Percentiles rank a stretch among this genome's conserved stretches.
phyloP scores from a whole-genome alignment of 2,329 filamentous ascomycete species.

The Fusarium austroafricanum region DNA sequence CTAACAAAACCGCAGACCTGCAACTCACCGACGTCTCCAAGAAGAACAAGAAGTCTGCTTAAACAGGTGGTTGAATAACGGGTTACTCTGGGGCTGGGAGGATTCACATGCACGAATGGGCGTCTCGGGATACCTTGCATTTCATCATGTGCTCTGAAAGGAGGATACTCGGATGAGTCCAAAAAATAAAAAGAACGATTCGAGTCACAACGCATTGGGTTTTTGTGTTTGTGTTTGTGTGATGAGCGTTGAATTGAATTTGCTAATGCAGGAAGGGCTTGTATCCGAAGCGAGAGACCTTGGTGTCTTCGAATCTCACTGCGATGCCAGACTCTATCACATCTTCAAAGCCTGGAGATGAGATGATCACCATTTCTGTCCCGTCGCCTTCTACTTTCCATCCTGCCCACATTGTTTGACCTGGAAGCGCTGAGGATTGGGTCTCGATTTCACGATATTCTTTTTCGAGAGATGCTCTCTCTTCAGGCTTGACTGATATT shows the following conservation, averaged over 20 bases:
- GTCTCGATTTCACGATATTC: constrained; percentile 51
- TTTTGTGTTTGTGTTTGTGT: constrained; percentile 15
- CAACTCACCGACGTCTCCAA: constrained; percentile 66
- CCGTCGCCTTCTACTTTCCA: constrained; percentile 56
- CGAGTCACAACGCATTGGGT: constrained; percentile 44
- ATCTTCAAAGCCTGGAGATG: constrained; percentile 53
- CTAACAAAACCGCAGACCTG: constrained; percentile 56
- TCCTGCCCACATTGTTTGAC: constrained; percentile 52
- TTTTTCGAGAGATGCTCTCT: constrained; percentile 50
- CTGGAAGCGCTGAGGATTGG: constrained; percentile 48
- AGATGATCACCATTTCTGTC: constrained; percentile 56
- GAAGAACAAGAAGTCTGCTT: constrained; percentile 58
- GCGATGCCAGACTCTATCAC: constrained; percentile 47
- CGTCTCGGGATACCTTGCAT: constrained; percentile 68
- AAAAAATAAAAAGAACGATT: constrained; percentile 52
- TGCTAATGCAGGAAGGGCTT: constrained; percentile 43
- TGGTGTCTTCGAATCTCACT: constrained; percentile 33
- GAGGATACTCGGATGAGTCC: constrained; percentile 54
- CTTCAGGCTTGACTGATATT: constrained; percentile 47
- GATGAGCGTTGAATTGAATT: constrained; percentile 16
- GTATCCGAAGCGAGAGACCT: constrained; percentile 41
- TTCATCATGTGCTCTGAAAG: constrained; percentile 58
- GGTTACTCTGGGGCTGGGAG: constrained; percentile 48
- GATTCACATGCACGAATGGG: constrained; percentile 60
- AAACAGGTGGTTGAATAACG: constrained; percentile 44